Evolutionary conservation across 768 basidiomycete species (phyloP), one percentile per base, ranked within the genome.

Genomic region (Mrakia gelida): DNA sequence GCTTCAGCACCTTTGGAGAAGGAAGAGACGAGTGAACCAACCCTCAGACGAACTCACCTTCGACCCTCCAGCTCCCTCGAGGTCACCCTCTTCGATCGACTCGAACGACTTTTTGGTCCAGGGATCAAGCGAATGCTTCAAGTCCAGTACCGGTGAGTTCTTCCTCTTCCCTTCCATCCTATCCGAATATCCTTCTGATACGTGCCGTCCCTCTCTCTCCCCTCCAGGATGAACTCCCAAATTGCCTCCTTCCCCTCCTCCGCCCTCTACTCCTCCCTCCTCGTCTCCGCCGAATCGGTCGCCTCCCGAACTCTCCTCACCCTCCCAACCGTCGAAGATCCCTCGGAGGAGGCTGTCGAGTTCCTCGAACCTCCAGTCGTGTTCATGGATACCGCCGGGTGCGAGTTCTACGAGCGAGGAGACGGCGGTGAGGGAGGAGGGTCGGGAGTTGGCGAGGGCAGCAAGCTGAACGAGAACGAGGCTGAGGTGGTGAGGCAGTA

Each of bases 341-440:
- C 86, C 1, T 78, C 73, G 1, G 90, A 91, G 59, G 93, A 92
- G 54, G 86, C 88, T 65, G 89, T 88, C 79, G 96, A 96, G 75
- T 84, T 89, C 5, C 85, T 98, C 9, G 88, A 86, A 4, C 92
- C 88, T 0, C 92, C 94, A 0, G 89, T 98, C 2, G 89, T 95
- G 2, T 99, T 98, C 83, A 93, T 93, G 81, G 97, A 99, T 82
- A 99, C 95, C 0, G 89, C 92, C 5, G 94, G 95, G 0, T 95
- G 93, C 81, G 94, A 97, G 83, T 96, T 93, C 82, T 97, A 91
- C 81, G 97, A 98, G 83, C 86, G 93, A 23, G 80, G 82, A 1
- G 77, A 74, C 32, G 84, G 85, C 16, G 82, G 89, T 0, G 92
- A 93, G 45, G 91, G 88, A 0, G 91, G 91, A 76, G 79, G 62